These are phyloP conservation scores for Meyerozyma athensensis DNA, from an alignment of 1,139 yeast species.

Conservation along the genomic window DNA sequence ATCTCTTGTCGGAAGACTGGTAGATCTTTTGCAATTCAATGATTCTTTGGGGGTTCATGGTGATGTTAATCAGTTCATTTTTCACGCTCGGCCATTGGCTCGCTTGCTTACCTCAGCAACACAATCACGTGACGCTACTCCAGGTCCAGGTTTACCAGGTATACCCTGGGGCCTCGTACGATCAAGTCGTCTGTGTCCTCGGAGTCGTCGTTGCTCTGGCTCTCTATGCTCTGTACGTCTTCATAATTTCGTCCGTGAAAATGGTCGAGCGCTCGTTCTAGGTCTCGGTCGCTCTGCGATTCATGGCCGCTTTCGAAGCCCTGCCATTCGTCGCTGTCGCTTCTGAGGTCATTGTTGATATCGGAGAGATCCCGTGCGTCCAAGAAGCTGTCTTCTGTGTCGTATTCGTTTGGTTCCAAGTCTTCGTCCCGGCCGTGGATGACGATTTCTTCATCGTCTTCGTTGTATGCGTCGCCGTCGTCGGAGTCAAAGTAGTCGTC, in stretches of 20 bases:
- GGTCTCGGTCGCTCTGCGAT: not conserved
- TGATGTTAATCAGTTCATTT: slow-evolving; percentile 9
- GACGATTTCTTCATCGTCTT: slow-evolving; percentile 9
- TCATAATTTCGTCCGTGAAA: slow-evolving; percentile 13
- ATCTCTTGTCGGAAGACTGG: slow-evolving; percentile 66
- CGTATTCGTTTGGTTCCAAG: slow-evolving; percentile 12
- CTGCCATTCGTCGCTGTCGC: slow-evolving; percentile 10
- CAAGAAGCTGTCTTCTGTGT: slow-evolving; percentile 21
- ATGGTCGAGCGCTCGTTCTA: slow-evolving; percentile 9
- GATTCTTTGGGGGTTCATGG: slow-evolving; percentile 60
- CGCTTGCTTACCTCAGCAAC: slow-evolving; percentile 5
- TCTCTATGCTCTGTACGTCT: too few relatives aligned
- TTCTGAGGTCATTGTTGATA: slow-evolving; percentile 10
- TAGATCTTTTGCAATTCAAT: slow-evolving; percentile 71
- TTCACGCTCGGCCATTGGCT: slow-evolving; percentile 5
- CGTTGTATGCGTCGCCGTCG: slow-evolving; percentile 20
- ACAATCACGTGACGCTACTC: slow-evolving; percentile 2
- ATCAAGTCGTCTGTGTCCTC: slow-evolving; percentile 9
- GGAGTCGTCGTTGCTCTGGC: slow-evolving; percentile 7
- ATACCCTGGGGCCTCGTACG: slow-evolving; percentile 13
- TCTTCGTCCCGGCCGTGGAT: slow-evolving; percentile 7
- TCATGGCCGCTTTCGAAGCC: slow-evolving; percentile 11
- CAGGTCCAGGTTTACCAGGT: slow-evolving; percentile 1
- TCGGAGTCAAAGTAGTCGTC: slow-evolving; percentile 29
- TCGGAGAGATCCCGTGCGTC: slow-evolving; percentile 17